Conservation (phyloP, 2,329 filamentous ascomycete genomes). For the Talaromyces sp. region DNA sequence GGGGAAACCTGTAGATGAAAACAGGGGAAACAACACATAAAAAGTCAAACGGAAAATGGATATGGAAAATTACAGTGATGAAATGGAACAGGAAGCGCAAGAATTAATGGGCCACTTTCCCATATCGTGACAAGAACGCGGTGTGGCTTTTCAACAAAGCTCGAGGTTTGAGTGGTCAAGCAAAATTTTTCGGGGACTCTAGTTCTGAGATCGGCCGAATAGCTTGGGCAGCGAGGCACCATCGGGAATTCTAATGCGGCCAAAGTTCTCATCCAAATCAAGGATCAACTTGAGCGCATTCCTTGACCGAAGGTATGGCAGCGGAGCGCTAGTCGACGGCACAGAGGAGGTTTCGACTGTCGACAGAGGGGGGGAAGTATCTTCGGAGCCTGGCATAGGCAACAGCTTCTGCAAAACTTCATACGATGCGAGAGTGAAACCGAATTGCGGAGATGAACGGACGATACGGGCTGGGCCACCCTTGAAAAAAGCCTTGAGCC, state of each 20-base stretch:
- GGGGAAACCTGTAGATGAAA: background rate
- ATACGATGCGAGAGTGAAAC: conserved; percentile 93
- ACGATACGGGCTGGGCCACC: conserved; percentile 92
- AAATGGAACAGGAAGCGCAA: background rate
- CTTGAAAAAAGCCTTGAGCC: conserved; percentile 97
- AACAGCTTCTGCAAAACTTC: conserved; percentile 79
- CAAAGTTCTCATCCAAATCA: conserved; percentile 91
- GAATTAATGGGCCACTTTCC: background rate
- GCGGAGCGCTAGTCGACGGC: conserved; percentile 57
- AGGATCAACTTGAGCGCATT: conserved; percentile 95
- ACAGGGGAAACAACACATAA: background rate
- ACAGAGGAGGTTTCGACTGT: conserved; percentile 60
- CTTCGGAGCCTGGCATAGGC: conserved; percentile 63
- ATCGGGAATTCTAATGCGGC: conserved; percentile 58
- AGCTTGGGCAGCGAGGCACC: conserved; percentile 35
- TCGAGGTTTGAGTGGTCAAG: background rate
- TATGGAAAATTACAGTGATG: background rate
- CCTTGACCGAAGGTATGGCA: conserved; percentile 67
- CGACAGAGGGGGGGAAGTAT: conserved; percentile 46
- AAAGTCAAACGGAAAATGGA: background rate
- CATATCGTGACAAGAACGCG: background rate
- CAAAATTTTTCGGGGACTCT: background rate
- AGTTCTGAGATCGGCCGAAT: conserved; percentile 25
- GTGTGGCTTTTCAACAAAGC: background rate
- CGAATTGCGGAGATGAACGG: conserved; percentile 93